phyloP scores from a whole-genome alignment of 148 eudicot genomes.

The Chenopodium quinoa region DNA sequence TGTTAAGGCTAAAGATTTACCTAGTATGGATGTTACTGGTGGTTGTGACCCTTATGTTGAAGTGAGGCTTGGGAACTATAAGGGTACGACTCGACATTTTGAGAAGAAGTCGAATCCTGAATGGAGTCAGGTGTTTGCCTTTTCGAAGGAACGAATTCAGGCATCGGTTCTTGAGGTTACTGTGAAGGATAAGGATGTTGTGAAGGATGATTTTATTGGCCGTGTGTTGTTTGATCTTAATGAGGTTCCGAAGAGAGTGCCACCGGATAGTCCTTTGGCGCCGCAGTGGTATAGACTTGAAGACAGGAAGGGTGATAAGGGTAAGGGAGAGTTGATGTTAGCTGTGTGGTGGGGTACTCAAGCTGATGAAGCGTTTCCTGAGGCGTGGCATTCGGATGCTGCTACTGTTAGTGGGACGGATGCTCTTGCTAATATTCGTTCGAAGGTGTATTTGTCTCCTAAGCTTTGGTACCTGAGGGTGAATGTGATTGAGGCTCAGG shows the following conservation, averaged over 20 bases:
- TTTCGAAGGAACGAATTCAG: constrained; percentile 57
- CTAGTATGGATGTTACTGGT: constrained; percentile 48
- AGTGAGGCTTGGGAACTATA: constrained; percentile 64
- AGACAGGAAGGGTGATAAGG: constrained; percentile 45
- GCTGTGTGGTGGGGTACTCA: constrained; percentile 88
- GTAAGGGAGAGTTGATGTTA: constrained; percentile 64
- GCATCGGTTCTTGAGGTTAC: constrained; percentile 55
- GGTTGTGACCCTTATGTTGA: constrained; percentile 62
- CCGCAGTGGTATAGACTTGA: constrained; percentile 81
- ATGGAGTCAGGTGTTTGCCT: constrained; percentile 68
- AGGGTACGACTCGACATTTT: constrained; percentile 55
- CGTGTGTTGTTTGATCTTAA: constrained; percentile 50
- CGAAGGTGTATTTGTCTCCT: constrained; percentile 70
- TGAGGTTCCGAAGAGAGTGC: constrained; percentile 68
- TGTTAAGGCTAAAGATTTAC: constrained; percentile 60
- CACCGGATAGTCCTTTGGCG: constrained; percentile 76
- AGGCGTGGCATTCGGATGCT: constrained; percentile 80
- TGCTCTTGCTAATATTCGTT: constrained; percentile 58
- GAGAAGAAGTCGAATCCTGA: constrained; percentile 61
- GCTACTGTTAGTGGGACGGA: constrained; percentile 57
- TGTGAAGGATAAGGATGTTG: constrained; percentile 53
- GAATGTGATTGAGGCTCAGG: constrained; percentile 77
- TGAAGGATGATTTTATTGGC: constrained; percentile 66
- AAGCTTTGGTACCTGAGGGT: constrained; percentile 81
- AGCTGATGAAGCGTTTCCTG: constrained; percentile 76